Base-by-base conservation (phyloP, 345 rosid species). In the Pelargonium nanum region DNA sequence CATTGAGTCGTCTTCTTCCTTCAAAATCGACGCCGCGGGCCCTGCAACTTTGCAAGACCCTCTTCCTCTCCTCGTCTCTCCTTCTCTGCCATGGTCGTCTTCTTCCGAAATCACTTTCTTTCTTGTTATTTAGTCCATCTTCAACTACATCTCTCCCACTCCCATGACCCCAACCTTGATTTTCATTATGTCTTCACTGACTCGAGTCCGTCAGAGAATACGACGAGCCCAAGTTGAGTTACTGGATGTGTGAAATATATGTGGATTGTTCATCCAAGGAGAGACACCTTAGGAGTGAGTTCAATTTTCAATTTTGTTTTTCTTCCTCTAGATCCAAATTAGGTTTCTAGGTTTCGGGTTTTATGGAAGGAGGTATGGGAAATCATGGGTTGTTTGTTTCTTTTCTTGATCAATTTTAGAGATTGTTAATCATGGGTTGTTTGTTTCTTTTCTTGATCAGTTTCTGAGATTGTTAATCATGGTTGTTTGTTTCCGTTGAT, bases 191-290 rank as follows among this genome's bases (percentile, higher is more conserved):
- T n/a, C n/a, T n/a, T n/a, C n/a, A n/a, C n/a, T n/a, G n/a, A n/a
- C n/a, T n/a, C n/a, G n/a, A n/a, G n/a, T n/a, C n/a, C 99, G 28
- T 68, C 90, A 62, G 99, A 90, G 60, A 94, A 94, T 77, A 88
- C 99, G 12, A 89, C 99, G 5, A 94, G 86, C 65, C 99, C n/a
- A n/a, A n/a, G n/a, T n/a, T n/a, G n/a, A n/a, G n/a, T n/a, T n/a
- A n/a, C n/a, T n/a, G n/a, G n/a, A n/a, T n/a, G n/a, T n/a, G n/a
- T n/a, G n/a, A n/a, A n/a, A n/a, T n/a, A n/a, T n/a, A 94, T 57
- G 99, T 94, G 48, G 99, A 88, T 83, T 82, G 92, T 67, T 95
- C 96, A 26, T 97, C 99, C 60, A 94, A 94, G 74, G 99, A 94
- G 59, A 75, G 97, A 32, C 96, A 88, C 73, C 89, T 94, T 62